Conservation (phyloP, 768 basidiomycete genomes). For the Terana coerulea region DNA sequence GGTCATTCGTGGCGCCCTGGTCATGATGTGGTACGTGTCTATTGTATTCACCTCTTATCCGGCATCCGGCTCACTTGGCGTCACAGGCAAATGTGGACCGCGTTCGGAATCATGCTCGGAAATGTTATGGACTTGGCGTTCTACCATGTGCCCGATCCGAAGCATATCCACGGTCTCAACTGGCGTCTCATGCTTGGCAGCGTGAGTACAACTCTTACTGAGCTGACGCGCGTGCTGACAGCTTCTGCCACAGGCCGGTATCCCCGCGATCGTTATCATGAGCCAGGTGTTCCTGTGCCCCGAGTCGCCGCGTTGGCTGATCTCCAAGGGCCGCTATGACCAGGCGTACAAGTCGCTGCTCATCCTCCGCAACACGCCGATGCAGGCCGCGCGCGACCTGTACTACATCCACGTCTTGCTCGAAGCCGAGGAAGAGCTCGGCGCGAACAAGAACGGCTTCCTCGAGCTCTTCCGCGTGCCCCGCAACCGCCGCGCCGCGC, state of each 20-base stretch:
- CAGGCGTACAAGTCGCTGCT: constrained; percentile 59
- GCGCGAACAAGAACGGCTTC: constrained; percentile 47
- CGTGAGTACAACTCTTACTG: constrained; percentile 46
- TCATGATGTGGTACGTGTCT: constrained; percentile 74
- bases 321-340: constrained; percentile 70
- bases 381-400: constrained; percentile 80
- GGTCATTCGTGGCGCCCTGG: constrained; percentile 78
- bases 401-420: constrained; percentile 71
- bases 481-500: constrained; percentile 62
- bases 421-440: constrained; percentile 56
- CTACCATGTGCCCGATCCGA: constrained; percentile 43
- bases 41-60: background rate
- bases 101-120: constrained; percentile 82
- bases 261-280: constrained; percentile 39
- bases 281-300: constrained; percentile 43
- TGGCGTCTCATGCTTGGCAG: constrained; percentile 82
- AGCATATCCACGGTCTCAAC: constrained; percentile 56
- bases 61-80: background rate
- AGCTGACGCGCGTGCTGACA: too few relatives aligned
- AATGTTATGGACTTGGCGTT: constrained; percentile 64
- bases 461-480: constrained; percentile 73
- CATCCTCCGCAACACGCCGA: constrained; percentile 60
- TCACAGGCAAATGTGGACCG: constrained; percentile 74
- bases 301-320: constrained; percentile 85
- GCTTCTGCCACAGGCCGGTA: constrained; percentile 28